Percentiles rank a stretch among this genome's conserved stretches.
These are phyloP conservation scores for Daldinia childiae DNA, from an alignment of 495 filamentous ascomycete species.

Conservation along the genomic window DNA sequence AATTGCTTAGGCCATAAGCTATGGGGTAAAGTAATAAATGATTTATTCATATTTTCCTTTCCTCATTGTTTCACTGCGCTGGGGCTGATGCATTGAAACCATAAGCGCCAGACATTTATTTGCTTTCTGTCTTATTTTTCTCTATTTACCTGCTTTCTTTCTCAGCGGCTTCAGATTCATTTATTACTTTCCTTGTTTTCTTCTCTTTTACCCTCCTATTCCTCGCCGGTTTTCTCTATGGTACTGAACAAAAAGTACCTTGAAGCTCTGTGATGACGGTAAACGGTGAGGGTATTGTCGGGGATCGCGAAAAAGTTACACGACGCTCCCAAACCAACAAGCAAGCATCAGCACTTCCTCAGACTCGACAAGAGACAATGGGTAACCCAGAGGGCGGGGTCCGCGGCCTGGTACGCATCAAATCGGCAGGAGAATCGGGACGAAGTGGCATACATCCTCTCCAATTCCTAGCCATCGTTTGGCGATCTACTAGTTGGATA, in stretches of 20 bases:
- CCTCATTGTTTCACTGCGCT: conserved; percentile 16
- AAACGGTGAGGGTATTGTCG: conserved; percentile 9
- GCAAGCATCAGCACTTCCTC: conserved; percentile 35
- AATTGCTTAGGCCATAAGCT: background rate
- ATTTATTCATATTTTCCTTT: background rate
- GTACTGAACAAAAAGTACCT: background rate
- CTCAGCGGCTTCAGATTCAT: background rate
- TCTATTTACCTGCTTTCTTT: background rate
- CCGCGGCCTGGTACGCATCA: conserved; percentile 34
- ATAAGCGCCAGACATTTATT: conserved; percentile 8
- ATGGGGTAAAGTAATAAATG: background rate
- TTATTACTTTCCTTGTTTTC: background rate
- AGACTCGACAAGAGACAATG: conserved; percentile 34
- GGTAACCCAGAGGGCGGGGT: background rate
- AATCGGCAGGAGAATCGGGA: conserved; percentile 55
- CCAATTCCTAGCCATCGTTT: conserved; percentile 53
- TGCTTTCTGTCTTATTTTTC: conserved; percentile 8
- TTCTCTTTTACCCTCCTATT: background rate
- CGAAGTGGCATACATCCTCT: conserved; percentile 56
- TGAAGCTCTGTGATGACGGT: conserved; percentile 21
- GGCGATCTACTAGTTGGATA: conserved; percentile 52
- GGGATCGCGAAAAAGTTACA: conserved; percentile 30
- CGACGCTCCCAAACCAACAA: conserved; percentile 26
- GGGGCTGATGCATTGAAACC: conserved; percentile 13
- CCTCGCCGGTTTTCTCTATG: background rate